Base-by-base conservation (phyloP, 257 asterid genomes). In the Linderniella brevidens region DNA sequence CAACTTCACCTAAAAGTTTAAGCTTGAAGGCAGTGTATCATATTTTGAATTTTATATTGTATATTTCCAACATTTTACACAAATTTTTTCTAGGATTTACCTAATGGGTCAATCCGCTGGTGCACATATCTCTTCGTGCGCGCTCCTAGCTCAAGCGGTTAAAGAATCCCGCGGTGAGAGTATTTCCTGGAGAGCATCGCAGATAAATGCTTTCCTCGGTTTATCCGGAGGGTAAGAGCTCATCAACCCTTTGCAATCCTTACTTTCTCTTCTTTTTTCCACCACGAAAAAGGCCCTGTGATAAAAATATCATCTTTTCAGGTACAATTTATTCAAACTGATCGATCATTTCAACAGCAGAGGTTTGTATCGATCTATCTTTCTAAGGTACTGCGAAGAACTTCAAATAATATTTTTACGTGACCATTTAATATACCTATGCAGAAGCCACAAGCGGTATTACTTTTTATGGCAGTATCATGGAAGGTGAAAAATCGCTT, bases 71-170 rank as follows among this genome's bases (percentile, higher is more conserved):
- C 60, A 0, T 15, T 4, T 46, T n/a, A 17, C 19, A 15, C 50
- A 10, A 13, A 18, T 46, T 40, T 25, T 3, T 29, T 64, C 53
- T 75, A 90, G 99, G 79, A 75, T 90, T 29, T 90, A 81, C 68
- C 65, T 90, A 47, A 77, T 77, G 95, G 99, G 99, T 48, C 99
- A 90, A 59, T 90, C 99, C 63, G 99, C 99, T 53, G 99, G 99
- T 58, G 99, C 99, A 37, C 99, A 90, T 68, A 77, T 90, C 63
- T 82, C 96, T 49, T 62, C 94, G 3, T 82, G 93, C 70, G 96
- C 76, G 58, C 92, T 90, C 37, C 32, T 82, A 59, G 75, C 75
- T 59, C 99, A 90, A 78, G 92, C 92, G 45, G 62, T 79, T 32
- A 77, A 73, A 67, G 96, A 90, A 65, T 71, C 93, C 48, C 72